phyloP scores from a whole-genome alignment of 345 rosid species.

The Acer campestre region DNA sequence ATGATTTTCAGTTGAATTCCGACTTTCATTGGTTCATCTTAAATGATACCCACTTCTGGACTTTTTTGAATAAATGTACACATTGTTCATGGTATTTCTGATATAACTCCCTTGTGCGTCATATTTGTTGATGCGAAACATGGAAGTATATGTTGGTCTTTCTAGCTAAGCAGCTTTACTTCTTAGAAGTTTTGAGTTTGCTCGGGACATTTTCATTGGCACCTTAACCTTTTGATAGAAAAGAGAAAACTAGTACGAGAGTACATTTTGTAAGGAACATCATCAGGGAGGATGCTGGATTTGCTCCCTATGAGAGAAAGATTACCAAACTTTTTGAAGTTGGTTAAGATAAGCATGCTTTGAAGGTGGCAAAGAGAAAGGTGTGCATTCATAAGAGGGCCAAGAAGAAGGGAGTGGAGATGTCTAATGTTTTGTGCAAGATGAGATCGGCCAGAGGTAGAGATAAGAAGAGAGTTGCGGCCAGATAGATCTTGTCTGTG shows the following conservation, averaged over 20 bases:
- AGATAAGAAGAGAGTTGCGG: not conserved
- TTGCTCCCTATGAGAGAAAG: too few species aligned
- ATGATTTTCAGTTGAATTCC: not conserved
- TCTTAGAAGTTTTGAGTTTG: not conserved
- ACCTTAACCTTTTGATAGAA: not conserved
- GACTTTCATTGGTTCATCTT: not conserved
- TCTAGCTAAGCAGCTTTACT: not conserved
- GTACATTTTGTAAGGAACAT: not conserved
- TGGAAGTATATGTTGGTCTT: not conserved
- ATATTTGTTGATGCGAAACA: not conserved
- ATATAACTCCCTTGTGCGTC: not conserved
- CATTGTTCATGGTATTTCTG: not conserved
- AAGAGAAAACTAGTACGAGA: not conserved
- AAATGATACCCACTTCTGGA: not conserved
- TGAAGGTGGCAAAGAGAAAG: too few species aligned
- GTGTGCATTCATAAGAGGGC: too few species aligned
- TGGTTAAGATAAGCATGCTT: too few species aligned
- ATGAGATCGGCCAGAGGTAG: not conserved
- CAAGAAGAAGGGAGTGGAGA: not conserved
- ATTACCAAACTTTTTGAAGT: too few species aligned
- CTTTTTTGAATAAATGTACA: not conserved
- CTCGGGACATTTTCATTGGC: not conserved
- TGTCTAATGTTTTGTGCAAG: not conserved
- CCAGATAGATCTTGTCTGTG: not conserved
- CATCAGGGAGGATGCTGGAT: not conserved